These are phyloP conservation scores for Phalaenopsis hybrid DNA, from an alignment of 116 monocot species.

Conservation along the genomic window DNA sequence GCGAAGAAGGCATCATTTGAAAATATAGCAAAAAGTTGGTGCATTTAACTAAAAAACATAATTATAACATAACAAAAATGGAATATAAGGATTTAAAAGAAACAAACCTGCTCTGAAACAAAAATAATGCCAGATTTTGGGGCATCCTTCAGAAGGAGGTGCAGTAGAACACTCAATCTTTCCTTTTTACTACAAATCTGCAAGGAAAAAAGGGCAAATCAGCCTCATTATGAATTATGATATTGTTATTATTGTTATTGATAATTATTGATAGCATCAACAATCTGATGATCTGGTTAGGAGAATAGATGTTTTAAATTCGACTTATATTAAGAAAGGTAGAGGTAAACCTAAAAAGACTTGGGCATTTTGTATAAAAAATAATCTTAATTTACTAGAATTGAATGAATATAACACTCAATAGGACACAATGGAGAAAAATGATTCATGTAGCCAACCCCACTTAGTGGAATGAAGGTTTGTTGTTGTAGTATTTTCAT, in stretches of 20 bases:
- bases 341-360: too few relatives aligned
- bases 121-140: conserved; percentile 89
- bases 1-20: background rate
- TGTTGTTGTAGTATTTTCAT: background rate
- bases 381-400: too few relatives aligned
- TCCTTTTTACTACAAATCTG: conserved; percentile 70
- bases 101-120: conserved; percentile 74
- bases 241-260: background rate
- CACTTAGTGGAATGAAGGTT: too few relatives aligned
- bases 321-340: too few relatives aligned
- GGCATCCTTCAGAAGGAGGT: conserved; percentile 61
- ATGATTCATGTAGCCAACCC: too few relatives aligned
- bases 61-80: background rate
- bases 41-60: background rate
- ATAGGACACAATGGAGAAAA: too few relatives aligned
- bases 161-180: conserved; percentile 40
- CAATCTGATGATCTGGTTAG: too few relatives aligned
- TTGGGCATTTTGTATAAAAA: too few relatives aligned
- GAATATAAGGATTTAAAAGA: background rate
- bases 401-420: too few relatives aligned
- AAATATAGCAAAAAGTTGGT: background rate
- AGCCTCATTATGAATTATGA: background rate
- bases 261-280: background rate
- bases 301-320: too few relatives aligned
- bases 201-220: background rate